Percentiles rank a stretch among this genome's conserved stretches.
phyloP scores from a whole-genome alignment of 2,329 filamentous ascomycete species.

The Sporothrix brunneoviolacea region DNA sequence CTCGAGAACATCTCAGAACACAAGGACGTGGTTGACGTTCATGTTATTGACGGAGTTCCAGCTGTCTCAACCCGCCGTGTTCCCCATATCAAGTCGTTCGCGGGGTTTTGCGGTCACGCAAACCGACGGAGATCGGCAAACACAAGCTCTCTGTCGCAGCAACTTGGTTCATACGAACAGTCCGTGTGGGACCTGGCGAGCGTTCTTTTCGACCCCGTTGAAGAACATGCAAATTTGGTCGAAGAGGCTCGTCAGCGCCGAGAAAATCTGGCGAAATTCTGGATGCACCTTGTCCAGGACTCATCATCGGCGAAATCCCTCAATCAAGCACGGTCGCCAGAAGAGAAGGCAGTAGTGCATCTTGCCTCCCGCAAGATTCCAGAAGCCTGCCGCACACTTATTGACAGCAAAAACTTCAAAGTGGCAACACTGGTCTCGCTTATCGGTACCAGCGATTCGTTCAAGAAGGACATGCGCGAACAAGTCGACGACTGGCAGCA shows the following conservation, averaged over 20 bases:
- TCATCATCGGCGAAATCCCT: conserved; percentile 45
- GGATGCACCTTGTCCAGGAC: conserved; percentile 59
- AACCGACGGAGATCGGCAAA: conserved; percentile 24
- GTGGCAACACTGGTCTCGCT: conserved; percentile 44
- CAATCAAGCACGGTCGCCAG: conserved; percentile 54
- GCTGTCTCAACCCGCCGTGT: conserved; percentile 42
- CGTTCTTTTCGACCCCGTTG: conserved; percentile 73
- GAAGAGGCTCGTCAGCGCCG: conserved; percentile 40
- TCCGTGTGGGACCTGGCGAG: conserved; percentile 80
- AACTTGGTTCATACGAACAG: conserved; percentile 51
- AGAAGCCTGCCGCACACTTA: conserved; percentile 74
- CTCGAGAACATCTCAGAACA: conserved; percentile 33
- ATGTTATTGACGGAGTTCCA: conserved; percentile 52
- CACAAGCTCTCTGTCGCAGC: conserved; percentile 29
- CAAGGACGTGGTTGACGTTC: conserved; percentile 48
- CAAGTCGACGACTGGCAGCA: conserved; percentile 83
- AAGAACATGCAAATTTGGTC: conserved; percentile 31
- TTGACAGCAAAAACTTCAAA: conserved; percentile 65
- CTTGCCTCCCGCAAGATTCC: conserved; percentile 72
- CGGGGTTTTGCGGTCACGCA: conserved; percentile 39
- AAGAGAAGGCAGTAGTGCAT: conserved; percentile 78
- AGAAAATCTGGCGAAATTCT: conserved; percentile 60
- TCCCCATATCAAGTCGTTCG: conserved; percentile 36
- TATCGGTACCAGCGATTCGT: conserved; percentile 64
- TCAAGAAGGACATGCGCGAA: conserved; percentile 66